phyloP scores from a whole-genome alignment of 805 yeast genomes.

The Hanseniaspora lindneri region DNA sequence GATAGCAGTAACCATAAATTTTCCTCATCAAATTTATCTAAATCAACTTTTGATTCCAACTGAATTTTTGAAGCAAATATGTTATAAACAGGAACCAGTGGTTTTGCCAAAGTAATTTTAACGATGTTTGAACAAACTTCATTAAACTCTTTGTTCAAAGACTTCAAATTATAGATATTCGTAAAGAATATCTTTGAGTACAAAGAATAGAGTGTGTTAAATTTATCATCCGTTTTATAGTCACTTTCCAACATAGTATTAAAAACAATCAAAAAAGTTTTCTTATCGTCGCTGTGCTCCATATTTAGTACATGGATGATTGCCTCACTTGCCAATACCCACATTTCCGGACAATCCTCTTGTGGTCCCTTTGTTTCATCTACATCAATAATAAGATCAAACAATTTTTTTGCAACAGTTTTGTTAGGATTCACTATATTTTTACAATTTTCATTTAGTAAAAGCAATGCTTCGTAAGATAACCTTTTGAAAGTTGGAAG shows the following conservation, averaged over 20 bases:
- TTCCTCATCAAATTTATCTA: slow-evolving; percentile 1
- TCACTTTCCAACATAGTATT: neutral
- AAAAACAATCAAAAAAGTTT: neutral
- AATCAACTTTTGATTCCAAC: neutral
- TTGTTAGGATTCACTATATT: neutral
- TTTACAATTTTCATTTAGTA: neutral
- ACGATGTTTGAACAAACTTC: neutral
- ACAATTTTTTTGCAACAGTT: neutral
- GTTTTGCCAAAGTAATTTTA: neutral
- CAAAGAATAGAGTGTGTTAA: neutral
- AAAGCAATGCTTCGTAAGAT: slow-evolving; percentile 1
- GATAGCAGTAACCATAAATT: slow-evolving; percentile 2
- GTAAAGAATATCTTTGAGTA: neutral
- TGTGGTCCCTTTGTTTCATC: neutral
- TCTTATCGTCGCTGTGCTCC: neutral
- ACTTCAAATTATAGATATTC: neutral
- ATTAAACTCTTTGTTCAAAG: neutral
- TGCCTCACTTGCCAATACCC: neutral
- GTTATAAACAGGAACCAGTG: neutral
- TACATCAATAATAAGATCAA: neutral
- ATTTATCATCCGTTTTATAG: neutral
- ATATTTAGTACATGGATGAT: neutral
- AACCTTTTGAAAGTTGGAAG: slow-evolving; percentile 11
- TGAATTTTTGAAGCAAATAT: neutral
- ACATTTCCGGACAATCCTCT: neutral